phyloP scores from a whole-genome alignment of 306 rosid genomes.

The Coriaria nepalensis region DNA sequence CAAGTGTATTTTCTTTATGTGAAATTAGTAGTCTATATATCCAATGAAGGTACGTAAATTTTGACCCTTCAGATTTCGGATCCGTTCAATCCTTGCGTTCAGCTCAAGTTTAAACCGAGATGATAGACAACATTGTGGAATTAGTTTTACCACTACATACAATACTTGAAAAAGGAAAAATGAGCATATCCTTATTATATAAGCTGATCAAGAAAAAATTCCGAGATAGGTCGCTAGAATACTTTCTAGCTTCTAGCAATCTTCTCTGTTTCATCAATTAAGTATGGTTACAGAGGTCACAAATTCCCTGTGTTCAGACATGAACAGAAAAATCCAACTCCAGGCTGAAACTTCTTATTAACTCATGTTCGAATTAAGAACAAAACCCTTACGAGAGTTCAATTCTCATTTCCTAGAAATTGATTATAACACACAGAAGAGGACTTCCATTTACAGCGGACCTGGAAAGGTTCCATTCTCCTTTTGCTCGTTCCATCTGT shows the following conservation, averaged over 20 bases:
- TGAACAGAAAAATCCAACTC: slow-evolving; percentile 17
- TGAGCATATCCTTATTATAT: no score
- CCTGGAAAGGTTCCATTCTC: slow-evolving; percentile 97
- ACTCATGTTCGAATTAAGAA: slow-evolving; percentile 19
- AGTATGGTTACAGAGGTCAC: slow-evolving; percentile 3
- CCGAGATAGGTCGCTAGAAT: no score
- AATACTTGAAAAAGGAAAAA: no score
- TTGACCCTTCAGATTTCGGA: no score
- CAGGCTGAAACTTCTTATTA: slow-evolving; percentile 69
- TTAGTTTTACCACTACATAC: no score
- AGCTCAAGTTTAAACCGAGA: no score
- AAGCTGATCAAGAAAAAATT: no score
- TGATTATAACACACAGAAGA: slow-evolving; percentile 11
- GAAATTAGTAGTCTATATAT: no score
- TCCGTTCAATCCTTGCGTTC: no score
- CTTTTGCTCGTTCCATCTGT: slow-evolving; percentile 94
- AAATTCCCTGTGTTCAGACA: slow-evolving; percentile 18
- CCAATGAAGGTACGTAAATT: no score
- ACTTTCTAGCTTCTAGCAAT: not conserved
- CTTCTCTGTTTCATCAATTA: slow-evolving; percentile 11
- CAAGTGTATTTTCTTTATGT: no score
- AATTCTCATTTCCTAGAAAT: slow-evolving; percentile 22
- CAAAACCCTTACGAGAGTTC: slow-evolving; percentile 29
- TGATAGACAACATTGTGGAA: no score
- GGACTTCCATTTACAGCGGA: slow-evolving; percentile 47